Conservation (phyloP, 2,329 filamentous ascomycete genomes). For the Hawksworthiomyces lignivorus region DNA sequence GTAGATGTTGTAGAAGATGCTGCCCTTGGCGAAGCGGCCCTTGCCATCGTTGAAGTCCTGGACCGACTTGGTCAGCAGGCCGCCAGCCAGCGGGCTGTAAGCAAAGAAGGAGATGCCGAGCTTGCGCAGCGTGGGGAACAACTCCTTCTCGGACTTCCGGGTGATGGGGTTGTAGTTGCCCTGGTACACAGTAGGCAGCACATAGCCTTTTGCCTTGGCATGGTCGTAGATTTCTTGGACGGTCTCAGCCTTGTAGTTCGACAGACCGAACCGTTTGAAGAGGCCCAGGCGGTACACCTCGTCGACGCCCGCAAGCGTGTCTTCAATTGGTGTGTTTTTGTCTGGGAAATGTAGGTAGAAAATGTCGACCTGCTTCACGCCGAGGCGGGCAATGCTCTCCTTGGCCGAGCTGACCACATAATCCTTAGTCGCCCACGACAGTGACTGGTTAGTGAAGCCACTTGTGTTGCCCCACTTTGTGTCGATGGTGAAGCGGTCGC, state of each 20-base stretch:
- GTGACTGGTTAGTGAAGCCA: neutral
- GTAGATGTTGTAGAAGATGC: conserved; percentile 3
- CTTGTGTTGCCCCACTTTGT: conserved; percentile 16
- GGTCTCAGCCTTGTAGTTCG: conserved; percentile 32
- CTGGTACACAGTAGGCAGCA: conserved; percentile 37
- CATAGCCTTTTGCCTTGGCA: conserved; percentile 28
- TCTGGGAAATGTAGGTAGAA: conserved; percentile 44
- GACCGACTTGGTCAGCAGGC: conserved; percentile 11
- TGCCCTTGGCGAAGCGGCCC: conserved; percentile 6
- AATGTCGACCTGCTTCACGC: conserved; percentile 14
- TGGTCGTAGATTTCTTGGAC: conserved; percentile 25
- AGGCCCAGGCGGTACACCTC: conserved; percentile 43
- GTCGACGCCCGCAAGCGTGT: conserved; percentile 22
- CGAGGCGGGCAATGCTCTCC: conserved; percentile 17
- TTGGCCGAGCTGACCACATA: conserved; percentile 10
- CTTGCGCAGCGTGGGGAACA: conserved; percentile 36
- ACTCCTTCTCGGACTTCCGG: conserved; percentile 28
- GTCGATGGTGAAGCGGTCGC: conserved; percentile 16
- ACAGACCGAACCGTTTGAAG: conserved; percentile 34
- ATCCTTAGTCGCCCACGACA: conserved; percentile 12
- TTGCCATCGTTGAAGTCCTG: conserved; percentile 2
- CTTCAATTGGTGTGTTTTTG: conserved; percentile 43
- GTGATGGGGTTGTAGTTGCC: conserved; percentile 32
- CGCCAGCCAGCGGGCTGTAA: conserved; percentile 13
- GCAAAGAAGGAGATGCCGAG: conserved; percentile 26